Conservation (phyloP, 306 rosid genomes). For the Cicer arietinum region DNA sequence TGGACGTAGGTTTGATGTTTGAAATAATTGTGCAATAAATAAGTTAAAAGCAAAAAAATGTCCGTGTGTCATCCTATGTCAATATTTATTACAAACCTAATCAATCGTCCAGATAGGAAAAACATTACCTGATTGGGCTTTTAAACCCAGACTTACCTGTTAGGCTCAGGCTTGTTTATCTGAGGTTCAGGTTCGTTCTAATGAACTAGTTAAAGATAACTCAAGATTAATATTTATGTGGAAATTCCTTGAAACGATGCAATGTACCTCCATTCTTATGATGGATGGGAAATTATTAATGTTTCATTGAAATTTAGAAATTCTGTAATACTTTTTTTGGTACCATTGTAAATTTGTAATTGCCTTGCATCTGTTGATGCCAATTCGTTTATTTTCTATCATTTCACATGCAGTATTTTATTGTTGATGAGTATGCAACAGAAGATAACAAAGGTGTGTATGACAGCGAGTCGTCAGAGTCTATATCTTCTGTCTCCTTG, state of each 20-base stretch:
- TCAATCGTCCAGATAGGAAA: slow-evolving; percentile 21
- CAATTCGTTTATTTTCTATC: slow-evolving; percentile 40
- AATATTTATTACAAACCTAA: neutral
- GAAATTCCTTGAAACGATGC: slow-evolving; percentile 31
- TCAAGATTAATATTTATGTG: slow-evolving; percentile 23
- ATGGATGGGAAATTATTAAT: slow-evolving; percentile 29
- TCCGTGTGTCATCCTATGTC: slow-evolving; percentile 13
- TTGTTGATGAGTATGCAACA: slow-evolving; percentile 43
- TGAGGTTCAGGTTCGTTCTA: neutral
- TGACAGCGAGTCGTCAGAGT: slow-evolving; percentile 60
- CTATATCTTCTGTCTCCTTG: slow-evolving; percentile 56
- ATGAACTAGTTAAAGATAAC: slow-evolving; percentile 24
- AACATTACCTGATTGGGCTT: slow-evolving; percentile 3
- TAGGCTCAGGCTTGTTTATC: no score
- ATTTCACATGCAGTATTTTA: slow-evolving; percentile 54
- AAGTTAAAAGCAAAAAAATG: slow-evolving; percentile 23
- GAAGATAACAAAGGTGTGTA: slow-evolving; percentile 55
- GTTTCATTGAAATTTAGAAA: slow-evolving; percentile 34
- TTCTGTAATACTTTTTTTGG: slow-evolving; percentile 8
- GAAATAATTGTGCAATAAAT: slow-evolving; percentile 21
- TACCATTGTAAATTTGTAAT: slow-evolving; percentile 30
- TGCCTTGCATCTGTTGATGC: slow-evolving; percentile 31
- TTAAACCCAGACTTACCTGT: slow-evolving; percentile 10
- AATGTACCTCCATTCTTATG: slow-evolving; percentile 22
- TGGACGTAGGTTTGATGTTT: slow-evolving; percentile 22